These are phyloP conservation scores for Penicillium brevicompactum DNA, from an alignment of 2,329 filamentous ascomycete species.

Conservation along the genomic window DNA sequence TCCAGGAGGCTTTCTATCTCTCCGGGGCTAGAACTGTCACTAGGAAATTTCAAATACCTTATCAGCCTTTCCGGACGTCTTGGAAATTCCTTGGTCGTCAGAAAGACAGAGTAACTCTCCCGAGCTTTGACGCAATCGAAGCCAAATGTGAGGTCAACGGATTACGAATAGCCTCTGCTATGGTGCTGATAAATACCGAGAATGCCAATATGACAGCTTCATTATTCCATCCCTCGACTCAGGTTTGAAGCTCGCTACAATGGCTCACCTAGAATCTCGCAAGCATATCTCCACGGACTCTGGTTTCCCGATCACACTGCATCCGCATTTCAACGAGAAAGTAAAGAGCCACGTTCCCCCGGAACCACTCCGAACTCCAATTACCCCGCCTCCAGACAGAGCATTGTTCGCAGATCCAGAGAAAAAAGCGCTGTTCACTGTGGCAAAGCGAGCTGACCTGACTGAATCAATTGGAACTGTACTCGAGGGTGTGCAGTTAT, in stretches of 20 bases:
- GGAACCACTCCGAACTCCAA: constrained; percentile 38
- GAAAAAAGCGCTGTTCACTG: constrained; percentile 41
- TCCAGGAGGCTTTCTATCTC: too few relatives aligned
- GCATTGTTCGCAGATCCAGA: constrained; percentile 41
- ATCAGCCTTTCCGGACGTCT: too few relatives aligned
- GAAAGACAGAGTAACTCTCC: too few relatives aligned
- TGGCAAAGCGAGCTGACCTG: constrained; percentile 32
- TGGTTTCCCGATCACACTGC: constrained; percentile 49
- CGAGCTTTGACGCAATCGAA: not conserved
- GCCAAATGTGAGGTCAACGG: not conserved
- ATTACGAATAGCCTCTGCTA: not conserved
- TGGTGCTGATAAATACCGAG: too few relatives aligned
- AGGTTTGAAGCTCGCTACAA: constrained; percentile 3
- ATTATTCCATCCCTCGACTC: not conserved
- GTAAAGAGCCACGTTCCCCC: constrained; percentile 46
- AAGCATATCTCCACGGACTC: constrained; percentile 55
- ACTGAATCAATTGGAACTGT: constrained; percentile 44
- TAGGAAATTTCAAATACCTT: too few relatives aligned
- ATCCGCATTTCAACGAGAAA: constrained; percentile 52
- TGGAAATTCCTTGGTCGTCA: too few relatives aligned
- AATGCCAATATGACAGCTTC: too few relatives aligned
- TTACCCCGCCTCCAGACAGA: constrained; percentile 32
- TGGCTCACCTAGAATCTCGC: constrained; percentile 48
- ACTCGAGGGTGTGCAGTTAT: constrained; percentile 47
- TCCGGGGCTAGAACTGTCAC: too few relatives aligned